A percentile compares a stretch with the other conserved stretches of the same genome.
Evolutionary conservation across 352 stramenopile genomes (phyloP).

Genomic region (Blastocystis hominis): DNA sequence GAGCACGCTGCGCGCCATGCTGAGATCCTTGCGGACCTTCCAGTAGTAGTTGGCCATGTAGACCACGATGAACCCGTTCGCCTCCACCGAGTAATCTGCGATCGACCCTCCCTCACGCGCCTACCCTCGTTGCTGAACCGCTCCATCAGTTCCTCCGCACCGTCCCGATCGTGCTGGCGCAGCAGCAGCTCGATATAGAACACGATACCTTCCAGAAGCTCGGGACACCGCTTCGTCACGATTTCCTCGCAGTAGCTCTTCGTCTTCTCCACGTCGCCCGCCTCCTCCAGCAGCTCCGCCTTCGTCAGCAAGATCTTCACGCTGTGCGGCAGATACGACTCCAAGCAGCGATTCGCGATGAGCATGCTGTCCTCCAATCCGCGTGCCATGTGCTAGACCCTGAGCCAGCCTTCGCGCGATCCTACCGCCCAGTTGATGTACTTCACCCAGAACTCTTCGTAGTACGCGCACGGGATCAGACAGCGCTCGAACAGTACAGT

Average conservation of each 20-base stretch:
- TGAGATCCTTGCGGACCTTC: constrained; percentile 37
- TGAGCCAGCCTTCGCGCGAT: background rate
- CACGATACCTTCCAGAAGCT: background rate
- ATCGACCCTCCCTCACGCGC: background rate
- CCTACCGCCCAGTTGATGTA: constrained; percentile 47
- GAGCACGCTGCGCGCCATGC: background rate
- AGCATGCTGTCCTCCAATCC: background rate
- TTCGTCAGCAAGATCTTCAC: constrained; percentile 27
- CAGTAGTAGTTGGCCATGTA: constrained; percentile 54
- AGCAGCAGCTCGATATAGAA: constrained; percentile 46
- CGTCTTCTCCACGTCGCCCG: background rate
- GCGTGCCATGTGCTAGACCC: constrained; percentile 6
- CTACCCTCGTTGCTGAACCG: background rate
- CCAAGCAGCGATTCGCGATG: background rate
- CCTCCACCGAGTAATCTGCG: constrained; percentile 5
- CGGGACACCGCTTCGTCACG: background rate
- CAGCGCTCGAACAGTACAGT: constrained; percentile 57
- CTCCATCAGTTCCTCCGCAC: constrained; percentile 31
- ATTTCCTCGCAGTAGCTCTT: background rate
- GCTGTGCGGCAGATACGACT: constrained; percentile 8
- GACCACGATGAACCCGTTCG: constrained; percentile 25
- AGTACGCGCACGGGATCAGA: constrained; percentile 57
- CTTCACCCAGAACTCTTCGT: constrained; percentile 57
- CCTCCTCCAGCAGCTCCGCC: constrained; percentile 21
- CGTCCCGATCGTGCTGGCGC: constrained; percentile 28